Percentiles rank a stretch among this genome's conserved stretches.
These are phyloP conservation scores for Catunica adiposa DNA, from an alignment of 2,329 filamentous ascomycete species.

Conservation along the genomic window DNA sequence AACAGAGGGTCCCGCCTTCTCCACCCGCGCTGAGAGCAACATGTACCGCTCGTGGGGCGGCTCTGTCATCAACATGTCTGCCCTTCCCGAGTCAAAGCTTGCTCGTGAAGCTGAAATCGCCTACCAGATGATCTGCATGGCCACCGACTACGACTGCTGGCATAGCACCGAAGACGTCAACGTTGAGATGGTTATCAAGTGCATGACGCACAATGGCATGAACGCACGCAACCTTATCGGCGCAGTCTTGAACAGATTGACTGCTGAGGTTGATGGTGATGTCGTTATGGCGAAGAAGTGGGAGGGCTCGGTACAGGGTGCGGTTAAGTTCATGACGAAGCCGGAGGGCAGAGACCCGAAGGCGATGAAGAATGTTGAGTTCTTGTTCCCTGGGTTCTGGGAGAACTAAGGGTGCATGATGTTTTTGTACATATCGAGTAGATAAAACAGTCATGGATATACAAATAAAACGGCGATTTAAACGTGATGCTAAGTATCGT, in stretches of 20 bases:
- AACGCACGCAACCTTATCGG: conserved; percentile 77
- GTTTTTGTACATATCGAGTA: background rate
- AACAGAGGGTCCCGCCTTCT: conserved; percentile 91
- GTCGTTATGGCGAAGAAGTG: conserved; percentile 68
- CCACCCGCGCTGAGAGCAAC: conserved; percentile 84
- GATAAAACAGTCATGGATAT: background rate
- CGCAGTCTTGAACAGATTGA: conserved; percentile 73
- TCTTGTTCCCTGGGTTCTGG: conserved; percentile 74
- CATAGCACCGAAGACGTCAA: conserved; percentile 68
- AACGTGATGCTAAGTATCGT: background rate
- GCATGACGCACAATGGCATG: conserved; percentile 83
- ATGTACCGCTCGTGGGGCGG: conserved; percentile 92
- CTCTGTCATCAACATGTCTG: conserved; percentile 95
- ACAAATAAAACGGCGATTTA: background rate
- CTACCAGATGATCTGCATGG: conserved; percentile 99
- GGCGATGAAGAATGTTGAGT: conserved; percentile 64
- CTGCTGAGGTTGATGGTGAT: conserved; percentile 57
- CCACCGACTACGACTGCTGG: conserved; percentile 99
- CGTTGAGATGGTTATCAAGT: conserved; percentile 90
- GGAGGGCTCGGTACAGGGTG: conserved; percentile 58
- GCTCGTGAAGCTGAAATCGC: conserved; percentile 90
- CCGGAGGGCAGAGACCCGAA: conserved; percentile 55
- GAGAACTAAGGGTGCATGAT: conserved; percentile 5
- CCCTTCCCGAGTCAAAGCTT: conserved; percentile 86
- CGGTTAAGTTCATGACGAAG: conserved; percentile 68